phyloP scores from a whole-genome alignment of 805 yeast genomes.

The Yarrowia keelungensis region DNA sequence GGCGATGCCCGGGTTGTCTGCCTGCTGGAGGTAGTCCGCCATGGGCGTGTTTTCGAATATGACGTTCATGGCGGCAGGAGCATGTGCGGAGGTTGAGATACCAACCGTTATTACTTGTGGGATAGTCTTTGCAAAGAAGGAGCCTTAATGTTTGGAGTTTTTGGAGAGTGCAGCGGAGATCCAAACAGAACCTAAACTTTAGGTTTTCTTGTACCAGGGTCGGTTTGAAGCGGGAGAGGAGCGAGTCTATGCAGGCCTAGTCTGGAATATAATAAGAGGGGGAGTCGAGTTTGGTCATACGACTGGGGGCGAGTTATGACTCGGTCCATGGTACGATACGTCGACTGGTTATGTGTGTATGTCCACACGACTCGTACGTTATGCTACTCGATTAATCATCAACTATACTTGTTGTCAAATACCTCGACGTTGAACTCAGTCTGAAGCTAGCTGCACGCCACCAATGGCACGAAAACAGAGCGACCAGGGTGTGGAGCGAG shows the following conservation, averaged over 20 bases:
- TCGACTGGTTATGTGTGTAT: too few relatives aligned
- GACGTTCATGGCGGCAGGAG: slow-evolving; percentile 37
- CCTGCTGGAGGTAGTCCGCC: slow-evolving; percentile 46
- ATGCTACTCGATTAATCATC: neutral
- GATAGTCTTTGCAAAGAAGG: neutral
- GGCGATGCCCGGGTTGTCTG: slow-evolving; percentile 43
- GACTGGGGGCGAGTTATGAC: neutral
- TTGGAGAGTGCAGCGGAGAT: slow-evolving; percentile 34
- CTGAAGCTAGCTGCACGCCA: slow-evolving; percentile 16
- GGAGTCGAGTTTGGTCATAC: neutral
- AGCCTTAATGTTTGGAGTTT: slow-evolving; percentile 26
- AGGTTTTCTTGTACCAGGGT: slow-evolving; percentile 2
- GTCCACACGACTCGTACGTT: too few relatives aligned
- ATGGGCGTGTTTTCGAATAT: slow-evolving; percentile 48
- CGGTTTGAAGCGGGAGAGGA: slow-evolving; percentile 3
- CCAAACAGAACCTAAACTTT: slow-evolving; percentile 22
- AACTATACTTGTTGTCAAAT: neutral
- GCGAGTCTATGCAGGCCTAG: slow-evolving; percentile 3
- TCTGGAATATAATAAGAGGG: neutral
- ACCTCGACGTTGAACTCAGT: slow-evolving; percentile 23
- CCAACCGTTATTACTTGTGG: too few relatives aligned
- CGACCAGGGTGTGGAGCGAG: slow-evolving; percentile 23
- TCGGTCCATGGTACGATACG: neutral
- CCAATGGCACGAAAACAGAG: slow-evolving; percentile 37
- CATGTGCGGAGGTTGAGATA: slow-evolving; percentile 22